phyloP scores from a whole-genome alignment of 257 asterid genomes.

The Nicotiana tabacum region DNA sequence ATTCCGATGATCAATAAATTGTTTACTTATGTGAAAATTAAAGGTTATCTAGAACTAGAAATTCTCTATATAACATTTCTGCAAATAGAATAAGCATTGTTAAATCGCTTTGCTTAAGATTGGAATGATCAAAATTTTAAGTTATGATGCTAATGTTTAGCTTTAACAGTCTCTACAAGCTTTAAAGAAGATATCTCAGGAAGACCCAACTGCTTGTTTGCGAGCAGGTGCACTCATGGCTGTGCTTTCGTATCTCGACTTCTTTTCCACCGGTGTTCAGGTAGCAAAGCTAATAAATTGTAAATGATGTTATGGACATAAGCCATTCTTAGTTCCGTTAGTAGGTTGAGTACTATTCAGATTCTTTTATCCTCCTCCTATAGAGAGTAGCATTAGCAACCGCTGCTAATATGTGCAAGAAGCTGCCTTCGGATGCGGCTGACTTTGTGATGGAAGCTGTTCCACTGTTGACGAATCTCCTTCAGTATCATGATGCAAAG shows the following conservation, averaged over 20 bases:
- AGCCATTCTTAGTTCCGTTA: background rate
- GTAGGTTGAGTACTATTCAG: background rate
- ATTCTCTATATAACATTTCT: background rate
- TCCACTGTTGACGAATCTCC: conserved; percentile 90
- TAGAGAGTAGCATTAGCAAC: conserved; percentile 94
- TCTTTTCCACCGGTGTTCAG: conserved; percentile 99
- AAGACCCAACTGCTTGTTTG: conserved; percentile 96
- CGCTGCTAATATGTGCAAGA: conserved; percentile 99
- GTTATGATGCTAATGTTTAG: background rate
- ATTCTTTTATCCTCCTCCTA: conserved; percentile 4
- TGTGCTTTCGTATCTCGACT: conserved; percentile 94
- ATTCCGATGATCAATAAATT: background rate
- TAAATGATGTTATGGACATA: background rate
- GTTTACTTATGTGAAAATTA: background rate
- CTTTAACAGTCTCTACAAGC: conserved; percentile 87
- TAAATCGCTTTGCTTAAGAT: background rate
- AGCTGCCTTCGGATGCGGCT: conserved; percentile 93
- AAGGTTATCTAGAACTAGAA: background rate
- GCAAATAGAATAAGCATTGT: background rate
- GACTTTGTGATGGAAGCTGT: conserved; percentile 99
- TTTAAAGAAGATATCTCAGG: conserved; percentile 92
- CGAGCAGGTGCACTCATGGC: conserved; percentile 99
- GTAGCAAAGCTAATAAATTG: conserved; percentile 29
- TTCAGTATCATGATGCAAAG: conserved; percentile 97
- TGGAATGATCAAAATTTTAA: background rate